Evolutionary conservation across 2,329 filamentous ascomycete genomes (phyloP), one percentile per base, ranked within the genome.

Genomic region (Fusarium ambrosium): DNA sequence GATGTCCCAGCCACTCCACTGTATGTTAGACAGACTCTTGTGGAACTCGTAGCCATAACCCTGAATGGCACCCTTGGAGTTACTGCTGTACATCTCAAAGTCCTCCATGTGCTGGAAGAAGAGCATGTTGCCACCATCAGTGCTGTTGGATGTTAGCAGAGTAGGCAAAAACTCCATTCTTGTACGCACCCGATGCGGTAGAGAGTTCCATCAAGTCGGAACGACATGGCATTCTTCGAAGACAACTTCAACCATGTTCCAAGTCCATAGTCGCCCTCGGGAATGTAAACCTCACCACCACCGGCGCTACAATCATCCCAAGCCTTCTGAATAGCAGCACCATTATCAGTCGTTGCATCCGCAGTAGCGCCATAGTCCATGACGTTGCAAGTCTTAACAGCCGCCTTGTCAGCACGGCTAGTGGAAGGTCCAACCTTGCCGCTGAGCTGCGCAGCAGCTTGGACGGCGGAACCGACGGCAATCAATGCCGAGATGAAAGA

Each of bases 51-150:
- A 73, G 37, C 69, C 71, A 5, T 73, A 73, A n/a, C 74, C 74
- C 11, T 76, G 74, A 13, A 76, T 64, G 4, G 74, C 74, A 20
- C 74, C 74, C 51, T 72, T 76, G 9, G 74, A 76, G 16, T 34
- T 76, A 27, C 74, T 76, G 27, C 74, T 76, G 7, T 76, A 76
- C 1, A 76, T 60, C 60, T 76, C 74, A 64, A 76, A 76, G 64
- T 76, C 73, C 16, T 56, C 34, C 16, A 76, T 63, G 34, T 76
- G 74, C 32, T 76, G 63, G 37, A 76, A 74, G n/a, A 76, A 67
- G 10, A 76, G 48, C 74, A 76, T 74, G 2, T 76, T 76, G 13
- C 73, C 73, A 6, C 6, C 64, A 18, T 55, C 69, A 5, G 71
- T 70, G 1, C 72, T 74, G 1, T 24, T 20, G 4, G 2, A 6